Evolutionary conservation across 495 filamentous ascomycete species (phyloP).

Genomic region (Penicillium pancosmium): DNA sequence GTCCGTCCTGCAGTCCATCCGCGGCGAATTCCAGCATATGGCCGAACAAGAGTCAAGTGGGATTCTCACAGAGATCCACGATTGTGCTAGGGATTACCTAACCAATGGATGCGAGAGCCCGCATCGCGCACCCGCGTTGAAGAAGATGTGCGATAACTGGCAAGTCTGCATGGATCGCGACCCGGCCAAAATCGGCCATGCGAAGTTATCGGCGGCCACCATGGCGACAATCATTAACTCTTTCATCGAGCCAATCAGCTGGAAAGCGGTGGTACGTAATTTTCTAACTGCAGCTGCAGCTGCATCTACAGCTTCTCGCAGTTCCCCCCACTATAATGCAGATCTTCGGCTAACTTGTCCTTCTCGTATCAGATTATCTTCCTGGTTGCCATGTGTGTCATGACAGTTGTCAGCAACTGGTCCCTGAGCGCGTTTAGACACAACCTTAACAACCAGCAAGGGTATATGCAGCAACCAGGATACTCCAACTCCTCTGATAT

Average conservation of each 20-base stretch:
- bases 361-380: conserved; percentile 38
- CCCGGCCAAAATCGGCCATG: conserved; percentile 64
- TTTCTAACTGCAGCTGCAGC: background rate
- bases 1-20: conserved; percentile 69
- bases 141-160: conserved; percentile 76
- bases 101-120: conserved; percentile 71
- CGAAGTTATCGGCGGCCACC: conserved; percentile 69
- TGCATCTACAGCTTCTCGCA: background rate
- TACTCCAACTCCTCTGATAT: conserved; percentile 28
- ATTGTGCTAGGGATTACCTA: conserved; percentile 68
- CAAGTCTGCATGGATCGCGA: conserved; percentile 82
- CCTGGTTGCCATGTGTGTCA: conserved; percentile 45
- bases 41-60: conserved; percentile 62
- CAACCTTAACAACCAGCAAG: conserved; percentile 36
- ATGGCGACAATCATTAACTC: conserved; percentile 80
- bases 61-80: conserved; percentile 70
- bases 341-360: conserved; percentile 18
- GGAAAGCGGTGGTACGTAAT: conserved; percentile 67
- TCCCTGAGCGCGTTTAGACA: conserved; percentile 50
- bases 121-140: conserved; percentile 69
- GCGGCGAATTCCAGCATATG: conserved; percentile 72
- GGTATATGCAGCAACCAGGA: conserved; percentile 30
- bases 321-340: background rate
- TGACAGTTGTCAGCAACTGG: conserved; percentile 51
- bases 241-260: conserved; percentile 71